Percentiles rank a stretch among this genome's conserved stretches.
Evolutionary conservation across 176 grass and related monocot genomes (phyloP).

Genomic region (Stipa capillata): DNA sequence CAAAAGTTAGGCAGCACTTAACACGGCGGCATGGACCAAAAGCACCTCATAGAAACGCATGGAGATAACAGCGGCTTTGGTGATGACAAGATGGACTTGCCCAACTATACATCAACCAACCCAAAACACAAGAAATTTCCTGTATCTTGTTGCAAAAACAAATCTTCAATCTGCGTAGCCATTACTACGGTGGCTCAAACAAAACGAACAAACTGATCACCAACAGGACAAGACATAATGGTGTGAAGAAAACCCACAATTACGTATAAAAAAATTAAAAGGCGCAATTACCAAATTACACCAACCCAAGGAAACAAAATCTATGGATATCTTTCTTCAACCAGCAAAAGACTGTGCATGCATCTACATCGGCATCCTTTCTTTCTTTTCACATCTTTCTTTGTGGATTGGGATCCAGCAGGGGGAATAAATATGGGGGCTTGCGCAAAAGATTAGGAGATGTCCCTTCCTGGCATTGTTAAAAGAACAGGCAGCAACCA

Average conservation of each 20-base stretch:
- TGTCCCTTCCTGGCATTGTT: not conserved
- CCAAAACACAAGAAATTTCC: not conserved
- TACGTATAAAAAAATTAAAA: no score
- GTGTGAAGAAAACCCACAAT: no score
- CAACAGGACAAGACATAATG: conserved; percentile 28
- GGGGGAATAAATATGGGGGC: not conserved
- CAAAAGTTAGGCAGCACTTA: conserved; percentile 9
- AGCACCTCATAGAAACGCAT: not conserved
- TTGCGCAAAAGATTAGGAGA: conserved; percentile 32
- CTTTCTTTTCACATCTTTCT: conserved; percentile 42
- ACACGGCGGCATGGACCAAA: conserved; percentile 20
- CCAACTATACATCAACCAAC: no score
- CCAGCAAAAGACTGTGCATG: not conserved
- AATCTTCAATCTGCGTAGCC: not conserved
- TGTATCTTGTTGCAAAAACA: no score
- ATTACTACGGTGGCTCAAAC: conserved; percentile 3
- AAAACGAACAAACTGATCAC: not conserved
- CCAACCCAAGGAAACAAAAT: no score
- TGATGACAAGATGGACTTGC: conserved; percentile 24
- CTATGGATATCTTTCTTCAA: not conserved
- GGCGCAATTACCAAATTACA: no score
- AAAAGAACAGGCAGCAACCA: not conserved
- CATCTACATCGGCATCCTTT: not conserved
- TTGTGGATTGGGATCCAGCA: conserved; percentile 23
- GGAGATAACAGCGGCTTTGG: conserved; percentile 11